phyloP scores from a whole-genome alignment of 2,329 filamentous ascomycete genomes.

The Ceratocystis papillata region DNA sequence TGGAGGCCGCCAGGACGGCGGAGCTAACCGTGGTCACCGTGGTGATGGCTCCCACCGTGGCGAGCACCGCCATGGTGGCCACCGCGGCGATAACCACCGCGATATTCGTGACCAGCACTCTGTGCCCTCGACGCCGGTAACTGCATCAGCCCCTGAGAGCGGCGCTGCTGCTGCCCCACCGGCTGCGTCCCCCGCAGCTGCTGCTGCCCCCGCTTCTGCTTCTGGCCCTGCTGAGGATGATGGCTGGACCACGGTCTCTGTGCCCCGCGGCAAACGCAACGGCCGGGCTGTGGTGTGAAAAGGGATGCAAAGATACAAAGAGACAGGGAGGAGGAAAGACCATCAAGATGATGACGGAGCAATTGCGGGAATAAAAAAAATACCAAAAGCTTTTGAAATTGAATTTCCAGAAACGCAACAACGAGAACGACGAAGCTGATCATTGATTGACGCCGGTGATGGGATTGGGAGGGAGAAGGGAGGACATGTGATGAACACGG shows the following conservation, averaged over 20 bases:
- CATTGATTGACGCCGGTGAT: background rate
- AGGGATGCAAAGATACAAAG: background rate
- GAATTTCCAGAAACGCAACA: constrained; percentile 5
- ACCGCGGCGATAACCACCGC: constrained; percentile 17
- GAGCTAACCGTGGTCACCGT: constrained; percentile 6
- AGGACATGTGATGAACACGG: background rate
- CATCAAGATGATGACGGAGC: too few relatives aligned
- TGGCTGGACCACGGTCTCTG: constrained; percentile 52
- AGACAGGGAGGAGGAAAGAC: background rate
- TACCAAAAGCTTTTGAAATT: constrained; percentile 9
- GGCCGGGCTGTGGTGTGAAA: constrained; percentile 18
- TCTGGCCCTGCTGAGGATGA: constrained; percentile 43
- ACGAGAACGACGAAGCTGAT: constrained; percentile 9
- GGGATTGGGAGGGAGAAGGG: background rate
- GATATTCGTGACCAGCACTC: constrained; percentile 30
- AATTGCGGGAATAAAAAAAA: constrained; percentile 13
- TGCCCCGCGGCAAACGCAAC: constrained; percentile 25
- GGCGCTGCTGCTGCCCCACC: constrained; percentile 26
- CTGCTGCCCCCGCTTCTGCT: constrained; percentile 26
- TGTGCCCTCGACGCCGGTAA: constrained; percentile 27
- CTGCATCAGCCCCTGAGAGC: constrained; percentile 23
- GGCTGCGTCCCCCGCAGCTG: constrained; percentile 28
- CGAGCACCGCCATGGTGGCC: constrained; percentile 10
- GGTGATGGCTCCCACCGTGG: constrained; percentile 8
- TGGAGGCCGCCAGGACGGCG: constrained; percentile 17